Conservation (phyloP, 2,329 filamentous ascomycete species). For the Herpotrichia juniperi region DNA sequence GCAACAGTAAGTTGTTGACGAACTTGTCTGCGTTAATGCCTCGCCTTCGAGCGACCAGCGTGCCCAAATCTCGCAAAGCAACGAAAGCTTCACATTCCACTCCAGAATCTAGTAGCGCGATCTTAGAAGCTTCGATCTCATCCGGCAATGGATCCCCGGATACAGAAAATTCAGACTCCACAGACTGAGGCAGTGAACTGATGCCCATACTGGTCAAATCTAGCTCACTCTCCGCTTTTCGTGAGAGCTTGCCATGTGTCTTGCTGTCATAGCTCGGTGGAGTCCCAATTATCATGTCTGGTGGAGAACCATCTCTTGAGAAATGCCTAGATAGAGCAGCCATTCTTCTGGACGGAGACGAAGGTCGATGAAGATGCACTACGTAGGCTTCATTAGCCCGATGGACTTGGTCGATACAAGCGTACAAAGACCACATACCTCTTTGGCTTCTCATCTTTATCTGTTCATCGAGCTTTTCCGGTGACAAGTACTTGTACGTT, state of each 20-base stretch:
- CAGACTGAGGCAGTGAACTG: constrained; percentile 15
- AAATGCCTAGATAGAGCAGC: constrained; percentile 47
- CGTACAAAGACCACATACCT: constrained; percentile 19
- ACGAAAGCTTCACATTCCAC: constrained; percentile 37
- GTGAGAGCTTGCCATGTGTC: constrained; percentile 24
- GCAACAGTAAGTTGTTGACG: constrained; percentile 38
- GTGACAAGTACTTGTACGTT: constrained; percentile 18
- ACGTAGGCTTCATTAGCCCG: constrained; percentile 2
- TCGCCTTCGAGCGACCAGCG: constrained; percentile 40
- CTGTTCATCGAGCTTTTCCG: constrained; percentile 27
- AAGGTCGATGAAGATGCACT: constrained; percentile 34
- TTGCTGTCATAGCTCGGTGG: constrained; percentile 24
- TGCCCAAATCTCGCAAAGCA: constrained; percentile 43
- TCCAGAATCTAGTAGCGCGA: constrained; percentile 11
- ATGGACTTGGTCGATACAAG: neutral
- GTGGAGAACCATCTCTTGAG: constrained; percentile 25
- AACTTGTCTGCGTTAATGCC: constrained; percentile 41
- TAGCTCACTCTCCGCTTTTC: constrained; percentile 38
- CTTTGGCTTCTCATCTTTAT: constrained; percentile 30
- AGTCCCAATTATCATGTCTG: constrained; percentile 41
- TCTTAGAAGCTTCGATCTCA: constrained; percentile 18
- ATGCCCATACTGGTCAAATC: constrained; percentile 22
- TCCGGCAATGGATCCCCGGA: constrained; percentile 40
- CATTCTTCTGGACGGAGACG: constrained; percentile 49
- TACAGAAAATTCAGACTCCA: constrained; percentile 41